A percentile compares a stretch with the other conserved stretches of the same genome.
phyloP scores from a whole-genome alignment of 805 yeast species.

The Candida easanensis region DNA sequence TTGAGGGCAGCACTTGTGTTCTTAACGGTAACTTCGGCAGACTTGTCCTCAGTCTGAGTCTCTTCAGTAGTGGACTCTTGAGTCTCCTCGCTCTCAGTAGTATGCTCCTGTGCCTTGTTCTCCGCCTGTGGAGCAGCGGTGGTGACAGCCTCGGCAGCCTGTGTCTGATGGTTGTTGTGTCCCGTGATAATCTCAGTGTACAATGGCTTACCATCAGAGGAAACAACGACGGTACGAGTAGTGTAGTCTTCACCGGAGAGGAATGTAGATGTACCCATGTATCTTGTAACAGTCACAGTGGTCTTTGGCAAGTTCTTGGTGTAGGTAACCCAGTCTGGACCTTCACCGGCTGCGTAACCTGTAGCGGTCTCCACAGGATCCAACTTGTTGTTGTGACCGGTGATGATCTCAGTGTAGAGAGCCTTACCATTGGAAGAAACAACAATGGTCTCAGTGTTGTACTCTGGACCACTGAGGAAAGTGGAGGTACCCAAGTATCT shows the following conservation, averaged over 20 bases:
- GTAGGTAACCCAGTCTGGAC: slow-evolving; percentile 19
- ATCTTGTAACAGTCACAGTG: slow-evolving; percentile 6
- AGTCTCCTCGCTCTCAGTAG: background rate
- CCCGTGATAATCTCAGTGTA: slow-evolving; percentile 9
- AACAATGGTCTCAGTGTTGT: slow-evolving; percentile 3
- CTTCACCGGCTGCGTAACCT: slow-evolving; percentile 18
- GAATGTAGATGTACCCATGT: slow-evolving; percentile 5
- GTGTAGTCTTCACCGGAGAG: slow-evolving; percentile 2
- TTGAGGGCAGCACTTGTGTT: background rate
- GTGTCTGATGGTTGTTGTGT: background rate
- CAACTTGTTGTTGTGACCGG: background rate
- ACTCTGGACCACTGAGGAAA: slow-evolving; percentile 2
- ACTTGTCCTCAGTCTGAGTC: background rate
- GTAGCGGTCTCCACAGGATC: slow-evolving; percentile 11
- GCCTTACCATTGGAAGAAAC: slow-evolving; percentile 6
- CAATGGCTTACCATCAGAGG: slow-evolving; percentile 2
- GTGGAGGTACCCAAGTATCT: slow-evolving; percentile 7
- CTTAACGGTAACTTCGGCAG: background rate
- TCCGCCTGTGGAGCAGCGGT: background rate
- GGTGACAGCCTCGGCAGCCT: background rate
- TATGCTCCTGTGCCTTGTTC: background rate
- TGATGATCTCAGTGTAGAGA: slow-evolving; percentile 4
- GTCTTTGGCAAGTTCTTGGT: slow-evolving; percentile 6
- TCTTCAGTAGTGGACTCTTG: too few species aligned
- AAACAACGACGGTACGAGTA: slow-evolving; percentile 5